These are phyloP conservation scores for Xanthoconium purpureum DNA, from an alignment of 768 basidiomycete genomes.

Conservation along the genomic window DNA sequence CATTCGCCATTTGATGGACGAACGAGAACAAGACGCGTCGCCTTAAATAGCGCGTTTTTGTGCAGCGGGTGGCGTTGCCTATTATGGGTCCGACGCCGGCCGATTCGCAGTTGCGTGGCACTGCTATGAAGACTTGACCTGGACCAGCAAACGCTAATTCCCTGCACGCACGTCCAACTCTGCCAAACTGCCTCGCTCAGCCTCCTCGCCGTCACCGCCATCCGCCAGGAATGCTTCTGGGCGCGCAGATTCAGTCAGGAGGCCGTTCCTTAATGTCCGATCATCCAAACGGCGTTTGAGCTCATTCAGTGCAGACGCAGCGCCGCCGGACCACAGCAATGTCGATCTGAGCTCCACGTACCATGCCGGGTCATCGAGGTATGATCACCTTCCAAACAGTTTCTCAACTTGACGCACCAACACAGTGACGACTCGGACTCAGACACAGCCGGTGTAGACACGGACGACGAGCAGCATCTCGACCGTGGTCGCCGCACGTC, in stretches of 20 bases:
- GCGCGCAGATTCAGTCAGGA: constrained; percentile 48
- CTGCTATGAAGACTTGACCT: constrained; percentile 7
- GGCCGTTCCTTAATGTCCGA: constrained; percentile 32
- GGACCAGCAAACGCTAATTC: not conserved
- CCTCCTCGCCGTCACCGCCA: constrained; percentile 74
- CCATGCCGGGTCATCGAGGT: constrained; percentile 83
- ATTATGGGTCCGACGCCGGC: constrained; percentile 10
- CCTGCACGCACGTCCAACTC: constrained; percentile 12
- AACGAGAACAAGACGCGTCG: constrained; percentile 12
- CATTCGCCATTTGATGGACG: constrained; percentile 22
- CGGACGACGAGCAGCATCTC: constrained; percentile 46
- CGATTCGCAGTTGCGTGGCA: not conserved
- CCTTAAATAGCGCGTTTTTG: not conserved
- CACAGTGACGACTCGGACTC: constrained; percentile 47
- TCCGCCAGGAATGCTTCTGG: constrained; percentile 49
- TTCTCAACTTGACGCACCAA: constrained; percentile 19
- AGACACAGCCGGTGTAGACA: constrained; percentile 56
- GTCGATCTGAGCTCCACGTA: constrained; percentile 85
- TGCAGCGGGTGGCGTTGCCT: not conserved
- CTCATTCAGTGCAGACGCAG: constrained; percentile 19
- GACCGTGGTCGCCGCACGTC: constrained; percentile 45
- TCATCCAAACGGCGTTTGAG: constrained; percentile 25
- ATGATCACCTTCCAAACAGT: constrained; percentile 18
- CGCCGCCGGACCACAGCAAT: constrained; percentile 29
- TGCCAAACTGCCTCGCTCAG: constrained; percentile 74